These are phyloP conservation scores for Fraxinus paxiana DNA, from an alignment of 305 asterid genomes.

Conservation along the genomic window DNA sequence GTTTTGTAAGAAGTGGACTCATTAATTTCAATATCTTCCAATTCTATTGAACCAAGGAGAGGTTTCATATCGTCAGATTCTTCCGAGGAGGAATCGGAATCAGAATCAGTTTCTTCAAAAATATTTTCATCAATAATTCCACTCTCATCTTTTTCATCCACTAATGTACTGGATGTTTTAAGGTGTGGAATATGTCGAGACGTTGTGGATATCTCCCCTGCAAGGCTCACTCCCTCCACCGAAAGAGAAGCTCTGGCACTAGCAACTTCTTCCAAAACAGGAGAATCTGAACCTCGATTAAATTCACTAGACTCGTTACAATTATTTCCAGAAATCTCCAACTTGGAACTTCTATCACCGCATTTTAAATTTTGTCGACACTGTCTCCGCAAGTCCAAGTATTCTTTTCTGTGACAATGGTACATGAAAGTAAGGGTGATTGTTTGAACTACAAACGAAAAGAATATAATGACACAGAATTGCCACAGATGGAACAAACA, in stretches of 20 bases:
- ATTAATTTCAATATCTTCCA: slow-evolving; percentile 32
- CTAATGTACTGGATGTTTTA: slow-evolving; percentile 21
- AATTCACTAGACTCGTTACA: slow-evolving; percentile 37
- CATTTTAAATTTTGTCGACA: slow-evolving; percentile 55
- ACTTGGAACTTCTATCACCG: slow-evolving; percentile 41
- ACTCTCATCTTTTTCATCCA: slow-evolving; percentile 36
- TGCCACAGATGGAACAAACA: background rate
- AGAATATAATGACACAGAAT: background rate
- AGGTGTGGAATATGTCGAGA: slow-evolving; percentile 2
- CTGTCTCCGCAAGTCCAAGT: slow-evolving; percentile 54
- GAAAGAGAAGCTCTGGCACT: slow-evolving; percentile 43
- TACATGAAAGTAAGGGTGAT: slow-evolving; percentile 10
- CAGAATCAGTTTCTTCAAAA: slow-evolving; percentile 48
- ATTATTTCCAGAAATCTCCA: slow-evolving; percentile 29
- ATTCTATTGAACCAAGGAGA: slow-evolving; percentile 39
- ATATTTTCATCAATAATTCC: slow-evolving; percentile 32
- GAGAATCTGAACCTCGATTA: slow-evolving; percentile 43
- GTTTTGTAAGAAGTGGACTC: slow-evolving; percentile 31
- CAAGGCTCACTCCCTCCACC: slow-evolving; percentile 26
- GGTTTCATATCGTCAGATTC: slow-evolving; percentile 54
- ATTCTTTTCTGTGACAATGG: slow-evolving; percentile 55
- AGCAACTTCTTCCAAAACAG: slow-evolving; percentile 40
- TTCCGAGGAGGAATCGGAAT: slow-evolving; percentile 55
- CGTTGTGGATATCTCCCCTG: slow-evolving; percentile 21
- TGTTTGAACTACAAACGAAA: background rate